Evolutionary conservation across 306 rosid genomes (phyloP), one percentile per base, ranked within the genome.

Genomic region (Rosa lucieae): DNA sequence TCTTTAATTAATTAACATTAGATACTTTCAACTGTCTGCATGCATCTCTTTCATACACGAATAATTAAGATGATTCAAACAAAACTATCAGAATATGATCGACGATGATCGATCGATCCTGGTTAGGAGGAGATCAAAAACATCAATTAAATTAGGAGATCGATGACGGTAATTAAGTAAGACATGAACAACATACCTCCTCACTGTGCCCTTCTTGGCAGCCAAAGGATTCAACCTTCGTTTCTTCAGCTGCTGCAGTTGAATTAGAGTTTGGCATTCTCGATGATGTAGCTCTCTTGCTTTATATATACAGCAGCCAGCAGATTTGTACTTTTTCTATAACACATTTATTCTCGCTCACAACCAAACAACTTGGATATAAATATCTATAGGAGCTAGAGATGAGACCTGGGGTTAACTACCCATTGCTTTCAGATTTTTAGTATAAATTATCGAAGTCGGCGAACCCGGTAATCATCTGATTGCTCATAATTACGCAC

Each of bases 261-360:
- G 72, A 40, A 47, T 47, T 21, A 66, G 88, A 55, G 76, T 79
- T 78, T 72, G 82, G 83, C 79, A 81, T 84, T 76, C 84, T 80
- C 74, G 74, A 53, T 76, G 70, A 18, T 37, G 12, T 15, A 69
- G 63, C 62, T 79, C 69, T 79, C 66, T 56, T 61, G 49, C 73
- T 15, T 69, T 56, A n/a, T 56, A 52, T 65, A 63, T 18, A 76
- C 32, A 47, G 44, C 70, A 71, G 49, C 17, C 68, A 79, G 62
- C 63, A 46, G 14, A 74, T 43, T 23, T 59, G 71, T 72, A 74
- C 49, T 70, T 48, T 68, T 32, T 44, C 75, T 35, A 70, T 48
- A 51, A 42, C 72, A 9, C 58, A 18, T 18, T 73, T 71, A 72
- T 55, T 46, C 72, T 79, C 78, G 67, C 58, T 77, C 56, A 58